Evolutionary conservation across 352 stramenopile genomes (phyloP).

Genomic region (Pythium coloratum): DNA sequence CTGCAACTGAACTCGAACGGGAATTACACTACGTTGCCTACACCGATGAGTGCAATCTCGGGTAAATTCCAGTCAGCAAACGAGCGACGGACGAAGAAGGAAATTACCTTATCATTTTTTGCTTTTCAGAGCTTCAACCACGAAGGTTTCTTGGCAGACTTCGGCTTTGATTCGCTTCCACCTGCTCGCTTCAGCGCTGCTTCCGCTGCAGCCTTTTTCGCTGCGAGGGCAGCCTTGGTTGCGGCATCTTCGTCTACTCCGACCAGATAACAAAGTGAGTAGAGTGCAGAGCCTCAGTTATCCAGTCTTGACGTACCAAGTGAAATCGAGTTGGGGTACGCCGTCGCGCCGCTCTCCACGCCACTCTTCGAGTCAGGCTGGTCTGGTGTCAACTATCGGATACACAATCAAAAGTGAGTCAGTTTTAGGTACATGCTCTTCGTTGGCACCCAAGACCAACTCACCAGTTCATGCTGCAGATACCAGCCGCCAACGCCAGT

Average conservation of each 20-base stretch:
- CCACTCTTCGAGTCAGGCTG: slow-evolving; percentile 18
- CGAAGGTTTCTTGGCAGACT: slow-evolving; percentile 62
- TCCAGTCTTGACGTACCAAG: slow-evolving; percentile 17
- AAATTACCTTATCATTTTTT: neutral
- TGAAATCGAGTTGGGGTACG: slow-evolving; percentile 29
- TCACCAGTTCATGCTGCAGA: slow-evolving; percentile 59
- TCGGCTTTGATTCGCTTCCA: slow-evolving; percentile 26
- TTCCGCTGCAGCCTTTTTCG: slow-evolving; percentile 13
- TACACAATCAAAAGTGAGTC: neutral
- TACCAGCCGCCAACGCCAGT: slow-evolving; percentile 43
- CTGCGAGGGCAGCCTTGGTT: slow-evolving; percentile 25
- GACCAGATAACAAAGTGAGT: neutral
- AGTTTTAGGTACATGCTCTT: neutral
- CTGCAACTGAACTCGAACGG: no score
- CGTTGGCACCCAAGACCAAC: neutral
- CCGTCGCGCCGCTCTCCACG: neutral
- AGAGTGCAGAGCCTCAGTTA: neutral
- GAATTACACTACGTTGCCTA: no score
- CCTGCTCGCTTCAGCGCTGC: slow-evolving; percentile 33
- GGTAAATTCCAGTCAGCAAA: no score
- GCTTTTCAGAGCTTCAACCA: slow-evolving; percentile 69
- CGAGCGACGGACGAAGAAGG: no score
- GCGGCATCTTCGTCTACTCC: slow-evolving; percentile 12
- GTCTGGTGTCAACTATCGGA: slow-evolving; percentile 22
- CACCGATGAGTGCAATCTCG: no score